A percentile compares a stretch with the other conserved stretches of the same genome.
Conservation (phyloP, 192 early-diverging fungal species). For the Piromyces sp. region DNA sequence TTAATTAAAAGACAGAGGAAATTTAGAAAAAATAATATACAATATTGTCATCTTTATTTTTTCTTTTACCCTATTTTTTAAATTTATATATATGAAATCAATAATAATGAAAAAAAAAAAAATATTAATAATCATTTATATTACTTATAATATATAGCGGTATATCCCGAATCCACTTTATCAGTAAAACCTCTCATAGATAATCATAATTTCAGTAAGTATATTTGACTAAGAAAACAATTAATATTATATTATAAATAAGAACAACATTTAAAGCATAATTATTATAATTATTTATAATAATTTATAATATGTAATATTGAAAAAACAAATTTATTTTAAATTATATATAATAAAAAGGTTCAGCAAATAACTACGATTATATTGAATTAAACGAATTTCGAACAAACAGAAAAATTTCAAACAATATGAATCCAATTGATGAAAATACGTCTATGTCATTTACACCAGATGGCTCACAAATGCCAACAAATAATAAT, state of each 20-base stretch:
- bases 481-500: background rate
- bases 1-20: too few species aligned
- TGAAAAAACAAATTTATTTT: too few species aligned
- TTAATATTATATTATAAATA: too few species aligned
- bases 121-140: background rate
- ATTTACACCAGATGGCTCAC: background rate
- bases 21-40: too few species aligned
- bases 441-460: background rate
- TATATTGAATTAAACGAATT: background rate
- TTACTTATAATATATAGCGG: background rate
- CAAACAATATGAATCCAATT: background rate
- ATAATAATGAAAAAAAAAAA: background rate
- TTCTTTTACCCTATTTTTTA: too few species aligned
- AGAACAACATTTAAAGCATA: too few species aligned
- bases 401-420: background rate
- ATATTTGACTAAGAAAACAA: too few species aligned
- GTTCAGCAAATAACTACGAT: background rate
- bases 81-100: background rate
- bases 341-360: too few species aligned
- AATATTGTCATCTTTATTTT: too few species aligned
- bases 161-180: background rate
- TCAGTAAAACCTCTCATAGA: background rate
- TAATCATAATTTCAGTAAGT: background rate
- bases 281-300: too few species aligned
- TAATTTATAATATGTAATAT: too few species aligned